Evolutionary conservation across 306 rosid genomes (phyloP).

Genomic region (Oemleria cerasiformis): DNA sequence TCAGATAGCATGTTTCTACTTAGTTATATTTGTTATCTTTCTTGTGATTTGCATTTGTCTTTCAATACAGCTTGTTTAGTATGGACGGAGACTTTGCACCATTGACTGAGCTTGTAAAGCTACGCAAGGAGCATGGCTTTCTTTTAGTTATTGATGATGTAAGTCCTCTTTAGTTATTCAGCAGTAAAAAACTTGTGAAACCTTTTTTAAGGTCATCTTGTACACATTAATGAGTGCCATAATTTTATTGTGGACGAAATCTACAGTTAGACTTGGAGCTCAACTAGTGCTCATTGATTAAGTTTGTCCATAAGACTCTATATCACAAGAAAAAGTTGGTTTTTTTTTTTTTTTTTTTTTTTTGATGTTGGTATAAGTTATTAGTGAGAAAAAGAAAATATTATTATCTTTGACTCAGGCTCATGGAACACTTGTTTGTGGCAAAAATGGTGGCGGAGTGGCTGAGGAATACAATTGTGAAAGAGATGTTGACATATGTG

Average conservation of each 20-base stretch:
- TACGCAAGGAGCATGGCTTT: constrained; percentile 71
- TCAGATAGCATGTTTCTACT: not conserved
- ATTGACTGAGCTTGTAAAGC: constrained; percentile 65
- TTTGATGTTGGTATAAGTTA: constrained; percentile 9
- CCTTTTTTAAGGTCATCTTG: not conserved
- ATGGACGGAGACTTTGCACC: constrained; percentile 99
- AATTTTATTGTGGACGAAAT: not conserved
- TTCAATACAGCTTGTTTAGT: constrained; percentile 77
- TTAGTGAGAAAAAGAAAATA: constrained; percentile 2
- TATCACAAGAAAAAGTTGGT: not conserved
- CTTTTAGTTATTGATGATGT: constrained; percentile 91
- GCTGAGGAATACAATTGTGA: constrained; percentile 88
- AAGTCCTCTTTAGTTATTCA: constrained; percentile 19
- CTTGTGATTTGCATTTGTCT: constrained; percentile 1
- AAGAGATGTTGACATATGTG: constrained; percentile 75
- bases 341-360: not conserved
- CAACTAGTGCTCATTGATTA: not conserved
- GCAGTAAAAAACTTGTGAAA: not conserved
- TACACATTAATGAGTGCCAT: not conserved
- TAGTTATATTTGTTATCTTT: constrained; percentile 5
- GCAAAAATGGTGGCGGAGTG: constrained; percentile 90
- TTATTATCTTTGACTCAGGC: constrained; percentile 46
- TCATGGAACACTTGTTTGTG: constrained; percentile 92
- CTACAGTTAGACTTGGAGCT: not conserved
- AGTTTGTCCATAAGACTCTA: not conserved